Percentiles rank a stretch among this genome's conserved stretches.
phyloP scores from a whole-genome alignment of 2,329 filamentous ascomycete genomes.

The Thelonectria blattea region DNA sequence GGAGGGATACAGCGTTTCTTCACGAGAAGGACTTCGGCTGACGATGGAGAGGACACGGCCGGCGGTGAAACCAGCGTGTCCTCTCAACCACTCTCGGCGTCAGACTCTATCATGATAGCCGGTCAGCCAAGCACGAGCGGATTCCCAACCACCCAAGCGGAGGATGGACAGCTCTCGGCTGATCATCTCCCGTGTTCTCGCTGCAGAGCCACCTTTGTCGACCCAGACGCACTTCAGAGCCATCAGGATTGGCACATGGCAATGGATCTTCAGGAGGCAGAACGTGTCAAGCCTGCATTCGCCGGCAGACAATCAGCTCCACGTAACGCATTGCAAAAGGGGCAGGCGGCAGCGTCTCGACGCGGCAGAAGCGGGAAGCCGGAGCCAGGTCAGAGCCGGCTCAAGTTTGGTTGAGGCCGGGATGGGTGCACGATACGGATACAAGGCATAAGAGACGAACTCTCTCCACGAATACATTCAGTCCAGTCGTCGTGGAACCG shows the following conservation, averaged over 20 bases:
- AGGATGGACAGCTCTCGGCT: slow-evolving; percentile 40
- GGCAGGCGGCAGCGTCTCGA: slow-evolving; percentile 48
- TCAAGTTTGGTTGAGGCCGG: slow-evolving; percentile 61
- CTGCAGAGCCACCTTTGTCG: slow-evolving; percentile 68
- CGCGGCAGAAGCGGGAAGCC: slow-evolving; percentile 48
- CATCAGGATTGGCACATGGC: slow-evolving; percentile 97
- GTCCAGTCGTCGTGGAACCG: neutral
- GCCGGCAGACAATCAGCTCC: slow-evolving; percentile 44
- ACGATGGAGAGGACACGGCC: slow-evolving; percentile 32
- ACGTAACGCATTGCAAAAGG: slow-evolving; percentile 39
- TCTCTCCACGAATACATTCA: slow-evolving; percentile 7
- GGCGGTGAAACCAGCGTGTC: slow-evolving; percentile 25
- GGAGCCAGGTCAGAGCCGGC: slow-evolving; percentile 65
- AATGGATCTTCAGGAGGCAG: slow-evolving; percentile 75
- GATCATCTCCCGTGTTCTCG: slow-evolving; percentile 61
- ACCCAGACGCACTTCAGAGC: slow-evolving; percentile 67
- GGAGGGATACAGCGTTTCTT: slow-evolving; percentile 66
- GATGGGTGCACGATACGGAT: slow-evolving; percentile 4
- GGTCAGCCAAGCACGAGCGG: slow-evolving; percentile 16
- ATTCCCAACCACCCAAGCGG: slow-evolving; percentile 28
- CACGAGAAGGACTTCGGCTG: slow-evolving; percentile 46
- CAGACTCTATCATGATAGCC: slow-evolving; percentile 14
- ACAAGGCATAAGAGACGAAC: slow-evolving; percentile 3
- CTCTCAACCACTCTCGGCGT: slow-evolving; percentile 17
- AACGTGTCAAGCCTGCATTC: slow-evolving; percentile 59